Base-by-base conservation (phyloP, 2,329 filamentous ascomycete species). In the Immersiporthe knoxdaviesiana region DNA sequence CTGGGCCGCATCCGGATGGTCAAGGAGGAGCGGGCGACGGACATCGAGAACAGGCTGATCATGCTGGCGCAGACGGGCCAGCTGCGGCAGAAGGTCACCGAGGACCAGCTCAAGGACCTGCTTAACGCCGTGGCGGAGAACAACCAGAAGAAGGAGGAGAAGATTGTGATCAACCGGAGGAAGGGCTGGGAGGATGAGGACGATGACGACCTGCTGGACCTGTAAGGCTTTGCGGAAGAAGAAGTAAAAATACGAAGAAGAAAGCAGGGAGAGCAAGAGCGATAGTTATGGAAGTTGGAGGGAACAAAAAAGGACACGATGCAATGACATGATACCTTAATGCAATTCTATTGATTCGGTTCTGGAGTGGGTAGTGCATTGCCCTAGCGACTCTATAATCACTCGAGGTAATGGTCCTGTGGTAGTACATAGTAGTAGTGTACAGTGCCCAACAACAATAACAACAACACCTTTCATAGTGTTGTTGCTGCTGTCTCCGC, bases 1-100 rank as follows among this genome's bases (percentile, higher is more conserved):
- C 87, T 99, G 1, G 93, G 93, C 68, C 93, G 96, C 73, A 98
- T 99, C 82, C 91, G 95, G 44, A 90, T 99, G 71, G 96, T 99
- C 77, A 98, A 98, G 82, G 93, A 94, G 79, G 90, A 91, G 75
- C 92, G 96, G 76, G 96, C 96, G 47, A 88, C 87, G 71, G 94
- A 97, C 76, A 89, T 99, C 68, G 96, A 99, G 84, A 94, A 97
- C 85, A 84, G 95, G 64, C 87, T 99, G 68, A 94, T 99, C 80
- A 94, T 91, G 89, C 88, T 99, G 69, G 95, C 96, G 69, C 89
- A 94, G 76, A 88, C 90, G 32, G 94, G 95, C 32, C 96, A 98
- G 84, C 84, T 99, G 75, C 85, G 93, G 67, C 83, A 88, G 72
- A 97, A 97, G 79, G 93, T 99, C 61, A 95, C 92, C 1, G 96